Conservation (phyloP, 179 eudicot species). For the Silene coronaria region DNA sequence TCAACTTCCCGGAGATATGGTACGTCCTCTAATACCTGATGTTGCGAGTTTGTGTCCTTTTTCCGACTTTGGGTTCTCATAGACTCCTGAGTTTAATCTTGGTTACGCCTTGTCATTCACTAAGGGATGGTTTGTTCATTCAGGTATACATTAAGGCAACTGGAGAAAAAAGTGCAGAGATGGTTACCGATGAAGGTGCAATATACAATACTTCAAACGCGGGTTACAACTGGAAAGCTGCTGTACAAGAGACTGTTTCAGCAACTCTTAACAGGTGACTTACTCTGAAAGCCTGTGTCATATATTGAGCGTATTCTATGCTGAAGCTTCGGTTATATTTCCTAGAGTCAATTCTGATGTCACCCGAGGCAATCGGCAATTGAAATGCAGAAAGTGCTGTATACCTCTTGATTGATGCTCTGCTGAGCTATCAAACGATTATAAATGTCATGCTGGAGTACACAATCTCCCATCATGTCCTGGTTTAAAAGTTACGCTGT, state of each 20-base stretch:
- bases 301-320: background rate
- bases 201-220: slow-evolving; percentile 83
- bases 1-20: slow-evolving; percentile 98
- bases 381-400: background rate
- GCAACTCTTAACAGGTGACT: slow-evolving; percentile 94
- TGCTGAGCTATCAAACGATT: too few relatives aligned
- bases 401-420: background rate
- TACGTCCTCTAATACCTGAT: slow-evolving; percentile 16
- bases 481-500: too few relatives aligned
- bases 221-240: slow-evolving; percentile 98
- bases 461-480: background rate
- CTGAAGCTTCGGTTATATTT: background rate
- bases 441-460: too few relatives aligned
- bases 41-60: too few relatives aligned
- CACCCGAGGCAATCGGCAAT: background rate
- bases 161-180: slow-evolving; percentile 87
- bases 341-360: too few relatives aligned
- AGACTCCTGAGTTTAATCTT: background rate
- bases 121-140: too few relatives aligned
- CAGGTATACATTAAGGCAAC: slow-evolving; percentile 91
- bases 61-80: too few relatives aligned
- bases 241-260: slow-evolving; percentile 95
- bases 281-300: slow-evolving; percentile 17
- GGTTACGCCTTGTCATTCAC: too few relatives aligned
- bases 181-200: slow-evolving; percentile 98